Percentiles rank a stretch among this genome's conserved stretches.
These are phyloP conservation scores for Aspergillus aculeatus DNA, from an alignment of 2,329 filamentous ascomycete genomes.

Conservation along the genomic window DNA sequence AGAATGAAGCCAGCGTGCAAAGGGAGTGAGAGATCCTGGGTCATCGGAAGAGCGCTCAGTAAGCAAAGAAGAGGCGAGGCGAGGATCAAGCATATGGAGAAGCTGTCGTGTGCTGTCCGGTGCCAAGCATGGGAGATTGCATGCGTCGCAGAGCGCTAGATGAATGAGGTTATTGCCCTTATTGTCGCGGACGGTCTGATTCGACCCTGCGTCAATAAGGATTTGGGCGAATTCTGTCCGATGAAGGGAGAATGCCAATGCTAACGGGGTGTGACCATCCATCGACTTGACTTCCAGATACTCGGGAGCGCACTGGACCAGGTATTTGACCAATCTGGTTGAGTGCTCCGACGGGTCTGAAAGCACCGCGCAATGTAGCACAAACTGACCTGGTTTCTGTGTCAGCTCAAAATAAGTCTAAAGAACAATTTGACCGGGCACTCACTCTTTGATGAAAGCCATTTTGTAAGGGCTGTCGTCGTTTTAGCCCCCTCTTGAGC, in stretches of 20 bases:
- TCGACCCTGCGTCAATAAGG: slow-evolving; percentile 66
- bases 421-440: not conserved
- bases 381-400: slow-evolving; percentile 42
- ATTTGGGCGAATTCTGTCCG: slow-evolving; percentile 46
- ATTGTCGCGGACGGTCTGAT: slow-evolving; percentile 64
- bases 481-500: slow-evolving; percentile 42
- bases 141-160: slow-evolving; percentile 41
- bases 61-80: slow-evolving; percentile 44
- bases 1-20: slow-evolving; percentile 57
- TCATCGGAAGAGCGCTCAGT: slow-evolving; percentile 28
- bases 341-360: slow-evolving; percentile 44
- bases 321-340: slow-evolving; percentile 61
- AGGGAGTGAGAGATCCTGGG: slow-evolving; percentile 41
- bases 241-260: slow-evolving; percentile 60
- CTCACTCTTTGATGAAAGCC: slow-evolving; percentile 51
- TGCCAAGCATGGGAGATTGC: slow-evolving; percentile 22
- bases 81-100: slow-evolving; percentile 59
- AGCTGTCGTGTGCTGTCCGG: slow-evolving; percentile 55
- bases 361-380: slow-evolving; percentile 66
- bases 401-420: not conserved
- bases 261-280: slow-evolving; percentile 60
- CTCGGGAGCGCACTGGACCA: slow-evolving; percentile 62
- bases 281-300: slow-evolving; percentile 59
- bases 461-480: slow-evolving; percentile 19
- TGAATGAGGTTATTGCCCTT: slow-evolving; percentile 69